Percentiles rank a stretch among this genome's conserved stretches.
Conservation (phyloP, 2,329 filamentous ascomycete genomes). For the Beauveria medogensis region DNA sequence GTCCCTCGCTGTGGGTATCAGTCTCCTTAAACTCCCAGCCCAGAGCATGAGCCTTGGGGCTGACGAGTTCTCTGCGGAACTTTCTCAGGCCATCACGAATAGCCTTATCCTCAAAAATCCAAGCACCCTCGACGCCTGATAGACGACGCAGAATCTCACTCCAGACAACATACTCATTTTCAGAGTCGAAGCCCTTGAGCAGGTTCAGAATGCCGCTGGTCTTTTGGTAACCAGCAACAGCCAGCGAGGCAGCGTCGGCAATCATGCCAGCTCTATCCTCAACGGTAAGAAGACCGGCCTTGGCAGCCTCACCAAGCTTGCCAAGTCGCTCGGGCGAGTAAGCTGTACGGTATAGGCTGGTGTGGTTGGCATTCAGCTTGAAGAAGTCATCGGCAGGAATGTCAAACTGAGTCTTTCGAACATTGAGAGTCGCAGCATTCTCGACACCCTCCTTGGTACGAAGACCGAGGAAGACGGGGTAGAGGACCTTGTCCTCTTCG, state of each 20-base stretch:
- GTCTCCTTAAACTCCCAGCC: constrained; percentile 81
- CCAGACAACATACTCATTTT: constrained; percentile 90
- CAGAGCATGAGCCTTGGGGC: constrained; percentile 72
- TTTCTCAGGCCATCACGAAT: constrained; percentile 68
- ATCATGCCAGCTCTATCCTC: constrained; percentile 95
- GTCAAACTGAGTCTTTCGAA: constrained; percentile 68
- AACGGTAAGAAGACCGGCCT: constrained; percentile 60
- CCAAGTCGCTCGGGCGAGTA: constrained; percentile 76
- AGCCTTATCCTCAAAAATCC: constrained; percentile 68
- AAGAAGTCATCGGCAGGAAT: constrained; percentile 78
- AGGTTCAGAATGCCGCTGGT: constrained; percentile 82
- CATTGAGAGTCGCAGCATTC: constrained; percentile 31
- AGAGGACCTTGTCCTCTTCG: constrained; percentile 82
- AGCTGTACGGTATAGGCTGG: constrained; percentile 82
- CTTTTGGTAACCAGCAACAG: constrained; percentile 85
- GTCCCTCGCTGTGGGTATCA: constrained; percentile 84
- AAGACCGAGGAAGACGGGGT: constrained; percentile 81
- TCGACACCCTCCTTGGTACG: constrained; percentile 78
- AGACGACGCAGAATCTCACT: constrained; percentile 80
- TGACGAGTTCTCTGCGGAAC: constrained; percentile 73
- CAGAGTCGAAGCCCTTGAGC: constrained; percentile 73
- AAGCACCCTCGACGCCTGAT: constrained; percentile 70
- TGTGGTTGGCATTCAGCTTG: constrained; percentile 95
- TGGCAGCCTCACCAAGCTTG: constrained; percentile 83
- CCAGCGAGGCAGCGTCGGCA: constrained; percentile 82